Evolutionary conservation across 2,329 filamentous ascomycete species (phyloP).

Genomic region (Sporothrix dimorphospora): DNA sequence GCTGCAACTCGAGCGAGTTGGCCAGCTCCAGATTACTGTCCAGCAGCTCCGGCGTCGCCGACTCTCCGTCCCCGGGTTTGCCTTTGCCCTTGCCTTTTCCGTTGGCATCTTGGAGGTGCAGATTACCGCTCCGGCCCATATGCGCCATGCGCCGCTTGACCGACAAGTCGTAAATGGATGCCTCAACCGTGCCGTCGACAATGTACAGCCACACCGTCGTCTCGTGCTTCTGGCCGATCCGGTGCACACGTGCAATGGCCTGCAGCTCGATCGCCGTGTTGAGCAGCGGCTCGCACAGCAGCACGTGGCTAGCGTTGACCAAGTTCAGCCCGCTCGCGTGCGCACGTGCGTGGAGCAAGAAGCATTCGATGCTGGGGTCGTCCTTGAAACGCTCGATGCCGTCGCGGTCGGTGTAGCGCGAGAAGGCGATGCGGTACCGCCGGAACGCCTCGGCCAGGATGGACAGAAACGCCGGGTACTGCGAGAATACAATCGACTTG

Average conservation of each 20-base stretch:
- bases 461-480: conserved; percentile 74
- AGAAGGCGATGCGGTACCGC: conserved; percentile 72
- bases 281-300: conserved; percentile 89
- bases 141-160: conserved; percentile 78
- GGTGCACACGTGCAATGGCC: conserved; percentile 90
- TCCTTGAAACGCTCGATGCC: conserved; percentile 78
- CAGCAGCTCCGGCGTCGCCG: conserved; percentile 50
- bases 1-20: conserved; percentile 81
- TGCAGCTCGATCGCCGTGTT: conserved; percentile 94
- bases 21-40: conserved; percentile 74
- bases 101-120: conserved; percentile 31
- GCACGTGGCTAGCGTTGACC: conserved; percentile 90
- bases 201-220: conserved; percentile 97
- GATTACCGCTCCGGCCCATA: conserved; percentile 52
- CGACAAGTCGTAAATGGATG: conserved; percentile 86
- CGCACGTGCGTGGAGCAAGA: conserved; percentile 85
- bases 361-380: conserved; percentile 75
- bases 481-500: conserved; percentile 93
- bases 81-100: conserved; percentile 37
- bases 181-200: conserved; percentile 86
- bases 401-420: conserved; percentile 67
- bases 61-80: conserved; percentile 35
- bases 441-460: conserved; percentile 72
- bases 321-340: conserved; percentile 89
- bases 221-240: conserved; percentile 84